These are phyloP conservation scores for Sideroxylon spinosum DNA, from an alignment of 179 eudicot species.

Conservation along the genomic window DNA sequence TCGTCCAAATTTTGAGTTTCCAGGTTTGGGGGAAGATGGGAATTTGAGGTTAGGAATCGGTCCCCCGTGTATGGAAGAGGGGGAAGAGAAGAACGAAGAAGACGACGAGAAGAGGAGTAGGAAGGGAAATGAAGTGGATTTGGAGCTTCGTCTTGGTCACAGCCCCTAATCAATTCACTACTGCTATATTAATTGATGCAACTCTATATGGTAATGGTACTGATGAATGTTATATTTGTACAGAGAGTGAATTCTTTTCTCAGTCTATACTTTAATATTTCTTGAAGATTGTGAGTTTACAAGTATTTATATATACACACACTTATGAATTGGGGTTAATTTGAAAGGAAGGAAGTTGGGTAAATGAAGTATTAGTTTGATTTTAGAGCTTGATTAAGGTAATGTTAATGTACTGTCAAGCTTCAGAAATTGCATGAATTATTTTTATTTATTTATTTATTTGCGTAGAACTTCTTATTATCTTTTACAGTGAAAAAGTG, in stretches of 20 bases:
- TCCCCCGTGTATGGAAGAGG: not conserved
- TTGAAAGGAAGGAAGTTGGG: not conserved
- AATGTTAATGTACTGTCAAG: too few species aligned
- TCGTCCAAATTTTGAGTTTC: not conserved
- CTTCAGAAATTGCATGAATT: too few species aligned
- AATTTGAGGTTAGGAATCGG: constrained; percentile 24
- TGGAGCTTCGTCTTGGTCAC: constrained; percentile 64
- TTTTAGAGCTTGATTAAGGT: too few species aligned
- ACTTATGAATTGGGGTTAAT: too few species aligned
- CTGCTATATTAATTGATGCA: not conserved
- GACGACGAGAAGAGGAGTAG: not conserved
- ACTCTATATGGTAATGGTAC: not conserved
- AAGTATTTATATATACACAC: not conserved
- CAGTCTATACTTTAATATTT: not conserved
- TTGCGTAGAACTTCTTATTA: not conserved
- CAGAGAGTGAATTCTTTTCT: constrained; percentile 4
- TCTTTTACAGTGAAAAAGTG: not conserved
- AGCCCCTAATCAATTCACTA: constrained; percentile 11
- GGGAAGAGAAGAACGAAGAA: not conserved
- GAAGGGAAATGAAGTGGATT: constrained; percentile 31
- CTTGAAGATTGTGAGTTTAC: not conserved
- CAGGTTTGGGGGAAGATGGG: not conserved
- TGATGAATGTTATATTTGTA: not conserved
- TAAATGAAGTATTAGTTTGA: too few species aligned
- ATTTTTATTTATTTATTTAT: too few species aligned